Percentiles rank a stretch among this genome's conserved stretches.
Evolutionary conservation across 1,139 yeast species (phyloP).

Genomic region (Candida gigantensis): DNA sequence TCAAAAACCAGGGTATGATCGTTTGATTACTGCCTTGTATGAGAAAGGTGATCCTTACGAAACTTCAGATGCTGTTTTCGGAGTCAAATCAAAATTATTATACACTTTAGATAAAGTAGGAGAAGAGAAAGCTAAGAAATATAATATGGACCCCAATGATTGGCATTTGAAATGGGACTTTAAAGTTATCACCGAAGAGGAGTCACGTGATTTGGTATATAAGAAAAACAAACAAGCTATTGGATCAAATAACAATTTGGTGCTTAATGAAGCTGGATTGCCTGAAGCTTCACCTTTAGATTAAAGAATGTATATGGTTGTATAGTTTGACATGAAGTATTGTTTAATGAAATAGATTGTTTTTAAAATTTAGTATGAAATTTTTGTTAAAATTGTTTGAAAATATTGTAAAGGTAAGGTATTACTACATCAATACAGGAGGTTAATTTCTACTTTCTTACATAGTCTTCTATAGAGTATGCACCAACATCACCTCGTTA

Average conservation of each 20-base stretch:
- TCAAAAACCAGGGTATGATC: slow-evolving; percentile 28
- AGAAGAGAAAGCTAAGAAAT: slow-evolving; percentile 20
- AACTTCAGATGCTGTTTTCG: slow-evolving; percentile 33
- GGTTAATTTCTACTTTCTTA: too few species aligned
- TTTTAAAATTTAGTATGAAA: neutral
- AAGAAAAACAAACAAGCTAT: slow-evolving; percentile 21
- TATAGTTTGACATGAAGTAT: neutral
- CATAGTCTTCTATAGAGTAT: too few species aligned
- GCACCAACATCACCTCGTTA: too few species aligned
- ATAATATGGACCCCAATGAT: slow-evolving; percentile 23
- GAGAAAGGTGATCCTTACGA: slow-evolving; percentile 31
- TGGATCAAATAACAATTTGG: slow-evolving; percentile 12
- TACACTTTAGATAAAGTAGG: slow-evolving; percentile 22
- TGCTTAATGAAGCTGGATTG: slow-evolving; percentile 20
- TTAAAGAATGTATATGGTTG: slow-evolving; percentile 3
- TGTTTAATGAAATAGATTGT: neutral
- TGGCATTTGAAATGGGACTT: slow-evolving; percentile 28
- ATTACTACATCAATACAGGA: too few species aligned
- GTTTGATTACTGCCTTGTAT: slow-evolving; percentile 32
- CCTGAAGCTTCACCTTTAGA: slow-evolving; percentile 18
- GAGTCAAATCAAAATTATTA: slow-evolving; percentile 23
- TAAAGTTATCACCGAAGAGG: slow-evolving; percentile 21
- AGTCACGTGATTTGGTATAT: slow-evolving; percentile 18
- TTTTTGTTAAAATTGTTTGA: neutral
- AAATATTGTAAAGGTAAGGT: too few species aligned